Percentiles rank a stretch among this genome's conserved stretches.
Conservation (phyloP, 1,284 basidiomycete species). For the Exobasidium rhododendri region DNA sequence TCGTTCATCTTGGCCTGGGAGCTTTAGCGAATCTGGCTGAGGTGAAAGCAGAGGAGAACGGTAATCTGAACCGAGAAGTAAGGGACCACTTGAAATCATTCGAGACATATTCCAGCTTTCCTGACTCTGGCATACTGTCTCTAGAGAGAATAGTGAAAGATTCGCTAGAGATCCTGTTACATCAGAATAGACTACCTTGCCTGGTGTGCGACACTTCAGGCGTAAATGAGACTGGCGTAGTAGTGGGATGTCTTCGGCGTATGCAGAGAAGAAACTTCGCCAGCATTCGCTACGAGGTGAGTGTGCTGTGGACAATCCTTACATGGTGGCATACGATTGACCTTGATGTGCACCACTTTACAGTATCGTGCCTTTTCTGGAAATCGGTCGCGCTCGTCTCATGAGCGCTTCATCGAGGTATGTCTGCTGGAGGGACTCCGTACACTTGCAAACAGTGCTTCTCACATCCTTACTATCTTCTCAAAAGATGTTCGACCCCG, state of each 20-base stretch:
- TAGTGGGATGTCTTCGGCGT: constrained; percentile 47
- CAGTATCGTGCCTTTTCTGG: constrained; percentile 48
- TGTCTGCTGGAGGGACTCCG: not conserved
- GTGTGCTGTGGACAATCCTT: no score
- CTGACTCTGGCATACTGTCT: constrained; percentile 12
- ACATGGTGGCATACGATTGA: no score
- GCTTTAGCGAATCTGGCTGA: constrained; percentile 13
- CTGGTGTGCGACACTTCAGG: constrained; percentile 36
- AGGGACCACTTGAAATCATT: constrained; percentile 21
- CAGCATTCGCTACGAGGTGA: constrained; percentile 41
- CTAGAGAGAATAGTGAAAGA: constrained; percentile 45
- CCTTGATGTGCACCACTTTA: no score
- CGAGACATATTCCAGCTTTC: not conserved
- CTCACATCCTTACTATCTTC: not conserved
- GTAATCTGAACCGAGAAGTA: constrained; percentile 13
- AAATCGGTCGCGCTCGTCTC: constrained; percentile 34
- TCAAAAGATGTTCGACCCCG: constrained; percentile 50
- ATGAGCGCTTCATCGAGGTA: constrained; percentile 49
- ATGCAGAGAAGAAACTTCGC: constrained; percentile 51
- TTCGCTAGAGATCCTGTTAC: constrained; percentile 40
- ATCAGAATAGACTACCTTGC: constrained; percentile 31
- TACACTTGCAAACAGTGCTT: not conserved
- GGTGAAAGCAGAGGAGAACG: constrained; percentile 13
- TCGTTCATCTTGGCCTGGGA: constrained; percentile 45
- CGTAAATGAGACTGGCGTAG: constrained; percentile 47